phyloP scores from a whole-genome alignment of 2,329 filamentous ascomycete genomes.

The Mycosphaerella arachidis region DNA sequence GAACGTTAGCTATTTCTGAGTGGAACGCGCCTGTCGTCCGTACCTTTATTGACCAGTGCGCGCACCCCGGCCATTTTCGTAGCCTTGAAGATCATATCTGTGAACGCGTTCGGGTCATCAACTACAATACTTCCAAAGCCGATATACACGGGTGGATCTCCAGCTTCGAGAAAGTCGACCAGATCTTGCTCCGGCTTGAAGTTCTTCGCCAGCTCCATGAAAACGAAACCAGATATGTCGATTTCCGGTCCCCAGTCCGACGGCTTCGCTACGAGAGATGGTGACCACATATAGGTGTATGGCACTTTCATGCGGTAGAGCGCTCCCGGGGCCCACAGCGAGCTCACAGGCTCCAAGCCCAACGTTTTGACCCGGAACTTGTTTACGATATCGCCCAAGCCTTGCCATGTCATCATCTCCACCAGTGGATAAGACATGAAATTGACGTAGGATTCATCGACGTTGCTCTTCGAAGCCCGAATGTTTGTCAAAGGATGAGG shows the following conservation, averaged over 20 bases:
- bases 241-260: constrained; percentile 40
- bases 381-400: constrained; percentile 72
- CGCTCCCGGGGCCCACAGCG: constrained; percentile 70
- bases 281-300: constrained; percentile 60
- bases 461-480: constrained; percentile 57
- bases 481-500: constrained; percentile 75
- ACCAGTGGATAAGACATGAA: constrained; percentile 77
- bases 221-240: constrained; percentile 35
- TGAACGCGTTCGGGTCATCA: constrained; percentile 65
- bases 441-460: constrained; percentile 69
- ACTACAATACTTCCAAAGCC: constrained; percentile 74
- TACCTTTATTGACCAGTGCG: constrained; percentile 66
- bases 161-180: constrained; percentile 50
- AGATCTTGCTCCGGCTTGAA: constrained; percentile 34
- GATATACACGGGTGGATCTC: constrained; percentile 64
- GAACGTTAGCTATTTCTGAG: too few relatives aligned
- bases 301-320: constrained; percentile 70
- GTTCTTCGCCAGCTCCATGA: constrained; percentile 34
- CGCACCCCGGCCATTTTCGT: constrained; percentile 62
- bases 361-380: constrained; percentile 66
- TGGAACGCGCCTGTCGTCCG: too few relatives aligned
- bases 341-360: constrained; percentile 67
- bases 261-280: constrained; percentile 37
- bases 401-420: constrained; percentile 65
- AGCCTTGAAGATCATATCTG: constrained; percentile 66